Conservation (phyloP, 441 rosid genomes). For the Populus hybrid region DNA sequence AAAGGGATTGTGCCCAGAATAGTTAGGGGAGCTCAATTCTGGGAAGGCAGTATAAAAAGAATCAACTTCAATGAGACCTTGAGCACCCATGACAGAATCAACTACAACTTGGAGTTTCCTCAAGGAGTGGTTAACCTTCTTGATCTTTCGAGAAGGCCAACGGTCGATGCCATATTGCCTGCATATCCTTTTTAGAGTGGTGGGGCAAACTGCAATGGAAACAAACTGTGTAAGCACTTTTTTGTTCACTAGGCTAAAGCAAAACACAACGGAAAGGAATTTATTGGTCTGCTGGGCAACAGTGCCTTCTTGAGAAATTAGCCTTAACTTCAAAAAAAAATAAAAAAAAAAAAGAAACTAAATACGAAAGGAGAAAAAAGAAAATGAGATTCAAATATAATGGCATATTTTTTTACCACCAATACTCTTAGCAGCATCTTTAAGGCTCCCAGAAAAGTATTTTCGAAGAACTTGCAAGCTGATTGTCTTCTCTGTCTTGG, state of each 20-base stretch:
- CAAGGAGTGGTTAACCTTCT: neutral
- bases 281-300: neutral
- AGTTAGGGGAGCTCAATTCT: constrained; percentile 21
- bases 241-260: neutral
- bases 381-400: too few relatives aligned
- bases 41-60: constrained; percentile 37
- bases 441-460: constrained; percentile 35
- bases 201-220: constrained; percentile 28
- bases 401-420: too few relatives aligned
- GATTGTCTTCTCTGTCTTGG: constrained; percentile 36
- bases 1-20: constrained; percentile 7
- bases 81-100: constrained; percentile 29
- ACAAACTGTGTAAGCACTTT: neutral
- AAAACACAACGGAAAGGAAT: neutral
- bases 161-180: constrained; percentile 22
- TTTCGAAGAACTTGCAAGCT: constrained; percentile 36
- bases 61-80: constrained; percentile 29
- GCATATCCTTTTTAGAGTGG: constrained; percentile 17
- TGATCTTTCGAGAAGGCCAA: constrained; percentile 24
- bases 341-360: too few relatives aligned
- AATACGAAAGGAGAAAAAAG: too few relatives aligned
- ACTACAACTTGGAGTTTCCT: constrained; percentile 20
- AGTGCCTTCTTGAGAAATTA: neutral
- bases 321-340: neutral
- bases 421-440: too few relatives aligned